Percentiles rank a stretch among this genome's conserved stretches.
These are phyloP conservation scores for Cardamine chenopodiifolia DNA, from an alignment of 345 rosid species.

Conservation along the genomic window DNA sequence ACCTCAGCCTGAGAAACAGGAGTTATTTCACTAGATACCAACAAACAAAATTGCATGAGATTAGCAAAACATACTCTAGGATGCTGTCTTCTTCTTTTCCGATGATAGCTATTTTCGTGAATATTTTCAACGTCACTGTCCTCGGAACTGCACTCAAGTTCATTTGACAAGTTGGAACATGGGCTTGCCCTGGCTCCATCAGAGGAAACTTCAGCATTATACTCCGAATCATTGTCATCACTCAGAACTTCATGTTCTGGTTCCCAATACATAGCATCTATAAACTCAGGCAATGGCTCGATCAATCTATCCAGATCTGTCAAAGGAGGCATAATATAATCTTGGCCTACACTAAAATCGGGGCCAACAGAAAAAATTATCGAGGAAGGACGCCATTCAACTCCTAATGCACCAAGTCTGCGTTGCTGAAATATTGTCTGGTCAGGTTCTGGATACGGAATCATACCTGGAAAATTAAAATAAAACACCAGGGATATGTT, in stretches of 20 bases:
- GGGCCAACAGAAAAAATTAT: conserved; percentile 76
- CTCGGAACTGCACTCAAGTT: conserved; percentile 64
- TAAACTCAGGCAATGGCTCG: conserved; percentile 86
- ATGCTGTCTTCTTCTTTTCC: conserved; percentile 65
- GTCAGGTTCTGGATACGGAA: conserved; percentile 95
- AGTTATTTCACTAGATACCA: conserved; percentile 36
- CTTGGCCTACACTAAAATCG: conserved; percentile 84
- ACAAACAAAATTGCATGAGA: conserved; percentile 31
- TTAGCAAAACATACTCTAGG: conserved; percentile 57
- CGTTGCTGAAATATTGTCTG: conserved; percentile 92
- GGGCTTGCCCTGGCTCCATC: conserved; percentile 74
- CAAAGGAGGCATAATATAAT: conserved; percentile 80
- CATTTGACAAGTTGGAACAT: conserved; percentile 61
- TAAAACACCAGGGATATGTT: conserved; percentile 23
- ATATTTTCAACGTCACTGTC: conserved; percentile 63
- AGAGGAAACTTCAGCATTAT: conserved; percentile 71
- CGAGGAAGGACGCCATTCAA: conserved; percentile 85
- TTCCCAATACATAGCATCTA: conserved; percentile 91
- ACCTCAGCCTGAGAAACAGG: conserved; percentile 61
- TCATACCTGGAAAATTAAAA: conserved; percentile 66
- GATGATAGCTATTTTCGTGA: conserved; percentile 59
- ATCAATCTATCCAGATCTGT: conserved; percentile 82
- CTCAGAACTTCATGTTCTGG: conserved; percentile 78
- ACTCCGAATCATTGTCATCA: conserved; percentile 92
- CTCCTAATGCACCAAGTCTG: conserved; percentile 87